Percentiles rank a stretch among this genome's conserved stretches.
These are phyloP conservation scores for Aureobasidium subglaciale DNA, from an alignment of 2,329 filamentous ascomycete species.

Conservation along the genomic window DNA sequence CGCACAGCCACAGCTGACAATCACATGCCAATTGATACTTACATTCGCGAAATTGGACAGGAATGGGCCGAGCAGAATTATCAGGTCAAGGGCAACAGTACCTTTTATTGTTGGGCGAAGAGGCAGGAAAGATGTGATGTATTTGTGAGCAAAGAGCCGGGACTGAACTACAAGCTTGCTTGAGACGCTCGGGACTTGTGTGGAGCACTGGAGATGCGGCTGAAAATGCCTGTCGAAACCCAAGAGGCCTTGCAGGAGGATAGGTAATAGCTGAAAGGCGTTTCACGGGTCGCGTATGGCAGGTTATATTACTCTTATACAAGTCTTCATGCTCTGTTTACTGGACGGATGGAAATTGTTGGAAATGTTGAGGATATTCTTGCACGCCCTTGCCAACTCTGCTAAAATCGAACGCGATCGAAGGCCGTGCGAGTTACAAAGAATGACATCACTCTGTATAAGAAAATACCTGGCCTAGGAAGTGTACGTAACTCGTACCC, in stretches of 20 bases:
- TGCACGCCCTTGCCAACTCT: not conserved
- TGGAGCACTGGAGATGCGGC: slow-evolving; percentile 13
- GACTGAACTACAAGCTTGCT: slow-evolving; percentile 9
- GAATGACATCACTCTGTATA: not conserved
- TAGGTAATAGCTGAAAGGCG: not conserved
- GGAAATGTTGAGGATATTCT: slow-evolving; percentile 12
- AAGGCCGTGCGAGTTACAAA: not conserved
- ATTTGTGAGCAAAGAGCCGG: slow-evolving; percentile 5
- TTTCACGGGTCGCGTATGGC: not conserved
- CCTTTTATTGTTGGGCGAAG: slow-evolving; percentile 11
- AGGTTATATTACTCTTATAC: not conserved
- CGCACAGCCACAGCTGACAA: not conserved
- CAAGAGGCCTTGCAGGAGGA: not conserved
- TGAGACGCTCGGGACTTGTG: not conserved
- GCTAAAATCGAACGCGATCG: not conserved
- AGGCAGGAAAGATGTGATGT: slow-evolving; percentile 4
- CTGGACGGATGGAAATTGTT: not conserved
- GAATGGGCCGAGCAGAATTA: not conserved
- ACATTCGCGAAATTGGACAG: not conserved
- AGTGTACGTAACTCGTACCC: not conserved
- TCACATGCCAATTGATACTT: slow-evolving; percentile 4
- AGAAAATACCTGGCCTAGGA: not conserved
- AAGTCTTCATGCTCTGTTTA: not conserved
- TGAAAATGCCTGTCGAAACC: slow-evolving; percentile 5
- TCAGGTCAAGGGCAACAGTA: not conserved